A percentile compares a stretch with the other conserved stretches of the same genome.
Evolutionary conservation across 129 eudicot species (phyloP).

Genomic region (sunflower (Helianthus annuus)): DNA sequence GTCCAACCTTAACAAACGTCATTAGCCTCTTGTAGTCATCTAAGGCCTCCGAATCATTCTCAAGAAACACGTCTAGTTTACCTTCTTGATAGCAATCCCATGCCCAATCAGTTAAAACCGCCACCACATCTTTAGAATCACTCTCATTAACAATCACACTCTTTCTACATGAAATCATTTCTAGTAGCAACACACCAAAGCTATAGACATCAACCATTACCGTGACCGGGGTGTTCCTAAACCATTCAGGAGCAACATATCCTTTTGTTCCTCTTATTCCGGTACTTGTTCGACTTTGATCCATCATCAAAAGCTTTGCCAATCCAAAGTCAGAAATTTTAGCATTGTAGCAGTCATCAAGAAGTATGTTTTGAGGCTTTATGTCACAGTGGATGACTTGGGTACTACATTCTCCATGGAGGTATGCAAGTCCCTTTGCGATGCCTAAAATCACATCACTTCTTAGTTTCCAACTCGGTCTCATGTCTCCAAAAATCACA

Average conservation of each 20-base stretch:
- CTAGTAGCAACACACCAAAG: conserved; percentile 44
- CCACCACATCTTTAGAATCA: neutral
- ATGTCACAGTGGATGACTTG: conserved; percentile 60
- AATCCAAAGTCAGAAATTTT: conserved; percentile 55
- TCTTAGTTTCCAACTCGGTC: conserved; percentile 45
- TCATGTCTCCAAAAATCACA: conserved; percentile 22
- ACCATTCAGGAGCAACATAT: conserved; percentile 65
- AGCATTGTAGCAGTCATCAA: conserved; percentile 48
- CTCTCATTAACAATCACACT: conserved; percentile 1
- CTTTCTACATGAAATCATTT: conserved; percentile 47
- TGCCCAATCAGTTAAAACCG: neutral
- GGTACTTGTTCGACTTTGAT: conserved; percentile 33
- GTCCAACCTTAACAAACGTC: neutral
- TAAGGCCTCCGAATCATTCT: conserved; percentile 1
- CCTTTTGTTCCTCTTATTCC: conserved; percentile 60
- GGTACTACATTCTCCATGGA: conserved; percentile 54
- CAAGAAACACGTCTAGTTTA: conserved; percentile 3
- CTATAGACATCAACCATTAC: too few relatives aligned
- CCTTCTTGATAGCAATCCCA: conserved; percentile 10
- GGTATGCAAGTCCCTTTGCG: conserved; percentile 44
- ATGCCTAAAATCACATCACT: conserved; percentile 36
- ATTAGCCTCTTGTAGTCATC: neutral
- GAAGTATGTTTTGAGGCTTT: conserved; percentile 35
- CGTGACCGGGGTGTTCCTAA: too few relatives aligned
- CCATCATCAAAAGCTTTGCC: conserved; percentile 45